A percentile compares a stretch with the other conserved stretches of the same genome.
Evolutionary conservation across 2,329 filamentous ascomycete species (phyloP).

Genomic region (Pseudogymnoascus sp.): DNA sequence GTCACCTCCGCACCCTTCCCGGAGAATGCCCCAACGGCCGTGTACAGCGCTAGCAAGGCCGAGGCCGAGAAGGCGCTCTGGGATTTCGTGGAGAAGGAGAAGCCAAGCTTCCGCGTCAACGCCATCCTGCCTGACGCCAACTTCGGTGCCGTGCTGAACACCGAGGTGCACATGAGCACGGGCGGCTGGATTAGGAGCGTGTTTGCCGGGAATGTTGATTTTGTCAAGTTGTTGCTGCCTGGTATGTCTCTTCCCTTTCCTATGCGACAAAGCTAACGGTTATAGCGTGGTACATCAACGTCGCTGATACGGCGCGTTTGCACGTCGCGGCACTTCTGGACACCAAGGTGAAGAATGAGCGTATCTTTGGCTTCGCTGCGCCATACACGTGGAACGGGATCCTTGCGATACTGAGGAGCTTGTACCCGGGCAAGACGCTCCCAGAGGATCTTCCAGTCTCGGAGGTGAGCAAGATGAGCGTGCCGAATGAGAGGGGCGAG

Average conservation of each 20-base stretch:
- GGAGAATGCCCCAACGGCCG: conserved; percentile 8
- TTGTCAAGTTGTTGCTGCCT: conserved; percentile 10
- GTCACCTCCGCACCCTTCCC: conserved; percentile 28
- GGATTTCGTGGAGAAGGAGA: conserved; percentile 30
- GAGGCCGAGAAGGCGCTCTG: conserved; percentile 32
- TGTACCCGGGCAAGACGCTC: conserved; percentile 20
- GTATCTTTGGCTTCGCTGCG: conserved; percentile 24
- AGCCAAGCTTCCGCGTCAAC: conserved; percentile 24
- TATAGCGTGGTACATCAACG: conserved; percentile 16
- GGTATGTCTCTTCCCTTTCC: conserved; percentile 4
- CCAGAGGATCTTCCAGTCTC: conserved; percentile 15
- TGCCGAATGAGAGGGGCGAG: background rate
- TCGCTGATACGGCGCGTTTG: conserved; percentile 20
- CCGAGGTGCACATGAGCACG: conserved; percentile 16
- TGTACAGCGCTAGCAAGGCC: conserved; percentile 34
- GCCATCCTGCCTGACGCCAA: conserved; percentile 18
- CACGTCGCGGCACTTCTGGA: conserved; percentile 26
- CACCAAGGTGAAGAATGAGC: conserved; percentile 20
- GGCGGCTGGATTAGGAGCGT: conserved; percentile 16
- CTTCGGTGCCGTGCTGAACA: conserved; percentile 15
- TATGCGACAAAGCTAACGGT: background rate
- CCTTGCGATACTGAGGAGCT: conserved; percentile 20
- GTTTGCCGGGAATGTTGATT: conserved; percentile 17
- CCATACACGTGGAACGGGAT: conserved; percentile 22
- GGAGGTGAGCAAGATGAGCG: background rate